phyloP scores from a whole-genome alignment of 768 basidiomycete genomes.

The Gloeopeniophorella convolvens region DNA sequence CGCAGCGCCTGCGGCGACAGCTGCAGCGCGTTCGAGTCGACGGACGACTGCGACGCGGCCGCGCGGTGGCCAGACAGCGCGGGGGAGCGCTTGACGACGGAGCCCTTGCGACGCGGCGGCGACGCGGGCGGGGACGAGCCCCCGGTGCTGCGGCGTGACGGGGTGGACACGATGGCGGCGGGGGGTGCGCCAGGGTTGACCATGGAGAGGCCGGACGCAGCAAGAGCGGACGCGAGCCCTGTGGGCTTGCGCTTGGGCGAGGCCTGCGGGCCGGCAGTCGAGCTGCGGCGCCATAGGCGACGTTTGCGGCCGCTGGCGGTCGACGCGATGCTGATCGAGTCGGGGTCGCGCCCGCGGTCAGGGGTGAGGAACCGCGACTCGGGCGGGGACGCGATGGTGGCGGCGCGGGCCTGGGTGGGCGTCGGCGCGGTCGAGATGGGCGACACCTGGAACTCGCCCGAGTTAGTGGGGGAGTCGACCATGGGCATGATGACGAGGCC shows the following conservation, averaged over 20 bases:
- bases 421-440: constrained; percentile 1
- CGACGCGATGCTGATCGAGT: constrained; percentile 19
- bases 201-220: constrained; percentile 62
- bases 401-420: background rate
- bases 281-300: constrained; percentile 14
- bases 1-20: constrained; percentile 17
- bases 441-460: background rate
- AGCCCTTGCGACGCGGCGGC: constrained; percentile 1
- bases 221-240: constrained; percentile 61
- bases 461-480: constrained; percentile 40
- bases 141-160: background rate
- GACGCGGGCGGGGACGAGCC: background rate
- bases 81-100: constrained; percentile 8
- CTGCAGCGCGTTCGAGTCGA: constrained; percentile 15
- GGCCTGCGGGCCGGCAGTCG: constrained; percentile 1
- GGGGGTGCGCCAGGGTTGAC: constrained; percentile 40
- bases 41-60: constrained; percentile 14
- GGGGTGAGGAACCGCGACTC: constrained; percentile 14
- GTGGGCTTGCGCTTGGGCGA: constrained; percentile 36
- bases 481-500: constrained; percentile 28
- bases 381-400: background rate
- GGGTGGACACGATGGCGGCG: constrained; percentile 18
- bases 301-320: constrained; percentile 20
- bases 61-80: constrained; percentile 8
- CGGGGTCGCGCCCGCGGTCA: constrained; percentile 16